A percentile compares a stretch with the other conserved stretches of the same genome.
Evolutionary conservation across 495 filamentous ascomycete species (phyloP).

Genomic region (Aspergillus incahuasiensis): DNA sequence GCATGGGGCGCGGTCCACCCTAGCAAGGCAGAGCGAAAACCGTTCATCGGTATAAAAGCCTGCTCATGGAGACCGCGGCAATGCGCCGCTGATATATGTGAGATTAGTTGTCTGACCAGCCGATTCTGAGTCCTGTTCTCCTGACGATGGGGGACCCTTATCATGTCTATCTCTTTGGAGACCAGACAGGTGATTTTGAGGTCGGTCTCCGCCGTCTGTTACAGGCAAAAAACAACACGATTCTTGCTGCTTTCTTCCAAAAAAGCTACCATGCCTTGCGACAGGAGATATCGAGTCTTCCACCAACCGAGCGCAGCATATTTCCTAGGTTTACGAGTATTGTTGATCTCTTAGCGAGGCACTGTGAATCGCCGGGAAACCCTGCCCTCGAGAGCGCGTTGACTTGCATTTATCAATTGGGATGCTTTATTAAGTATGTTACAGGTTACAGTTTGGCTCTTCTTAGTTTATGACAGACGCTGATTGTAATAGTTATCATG

Average conservation of each 20-base stretch:
- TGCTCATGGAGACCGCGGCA: background rate
- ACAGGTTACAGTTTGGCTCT: background rate
- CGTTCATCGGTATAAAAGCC: constrained; percentile 12
- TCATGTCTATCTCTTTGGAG: constrained; percentile 61
- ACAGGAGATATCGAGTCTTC: constrained; percentile 57
- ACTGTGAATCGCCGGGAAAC: constrained; percentile 53
- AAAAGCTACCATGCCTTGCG: constrained; percentile 57
- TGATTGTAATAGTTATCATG: constrained; percentile 32
- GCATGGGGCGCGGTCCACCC: constrained; percentile 10
- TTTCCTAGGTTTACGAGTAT: constrained; percentile 69
- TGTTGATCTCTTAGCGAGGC: constrained; percentile 65
- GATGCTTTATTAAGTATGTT: constrained; percentile 71
- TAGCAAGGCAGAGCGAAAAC: background rate
- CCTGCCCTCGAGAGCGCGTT: constrained; percentile 63
- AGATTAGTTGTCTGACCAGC: background rate
- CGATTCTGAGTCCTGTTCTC: background rate
- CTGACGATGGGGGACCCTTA: constrained; percentile 29
- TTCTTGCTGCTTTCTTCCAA: constrained; percentile 63
- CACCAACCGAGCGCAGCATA: constrained; percentile 51
- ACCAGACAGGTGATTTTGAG: constrained; percentile 72
- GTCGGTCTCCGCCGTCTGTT: constrained; percentile 59
- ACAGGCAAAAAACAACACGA: constrained; percentile 57
- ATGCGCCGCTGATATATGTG: background rate
- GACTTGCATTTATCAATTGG: constrained; percentile 65
- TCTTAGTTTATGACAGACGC: background rate